phyloP scores from a whole-genome alignment of 2,329 filamentous ascomycete species.

The Penicillium sp. region DNA sequence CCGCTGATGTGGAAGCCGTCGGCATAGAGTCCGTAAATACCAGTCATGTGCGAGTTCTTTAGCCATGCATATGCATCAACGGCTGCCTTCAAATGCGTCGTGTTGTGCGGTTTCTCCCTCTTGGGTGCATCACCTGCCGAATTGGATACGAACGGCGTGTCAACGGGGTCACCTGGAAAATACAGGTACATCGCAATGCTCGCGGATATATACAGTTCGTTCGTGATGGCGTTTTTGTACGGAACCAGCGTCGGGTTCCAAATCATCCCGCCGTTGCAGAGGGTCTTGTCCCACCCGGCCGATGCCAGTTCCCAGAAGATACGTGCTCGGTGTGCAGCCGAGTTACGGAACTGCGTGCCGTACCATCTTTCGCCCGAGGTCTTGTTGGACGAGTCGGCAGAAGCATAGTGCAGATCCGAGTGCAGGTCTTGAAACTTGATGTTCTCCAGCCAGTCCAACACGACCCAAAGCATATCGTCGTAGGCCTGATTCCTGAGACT shows the following conservation, averaged over 20 bases:
- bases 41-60: slow-evolving; percentile 74
- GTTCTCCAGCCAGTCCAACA: slow-evolving; percentile 83
- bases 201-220: slow-evolving; percentile 82
- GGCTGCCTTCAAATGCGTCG: slow-evolving; percentile 69
- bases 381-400: slow-evolving; percentile 20
- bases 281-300: slow-evolving; percentile 73
- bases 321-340: slow-evolving; percentile 78
- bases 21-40: slow-evolving; percentile 69
- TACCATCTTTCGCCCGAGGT: slow-evolving; percentile 58
- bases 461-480: slow-evolving; percentile 95
- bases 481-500: slow-evolving; percentile 74
- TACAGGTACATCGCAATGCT: slow-evolving; percentile 87
- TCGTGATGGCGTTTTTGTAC: slow-evolving; percentile 97
- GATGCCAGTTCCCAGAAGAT: slow-evolving; percentile 82
- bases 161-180: slow-evolving; percentile 76
- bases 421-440: slow-evolving; percentile 75
- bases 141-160: slow-evolving; percentile 60
- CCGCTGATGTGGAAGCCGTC: slow-evolving; percentile 86
- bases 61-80: slow-evolving; percentile 81
- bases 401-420: slow-evolving; percentile 58
- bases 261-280: slow-evolving; percentile 84
- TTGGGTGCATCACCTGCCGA: slow-evolving; percentile 25
- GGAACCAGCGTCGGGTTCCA: slow-evolving; percentile 80
- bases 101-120: slow-evolving; percentile 51
- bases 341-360: slow-evolving; percentile 69